A percentile compares a stretch with the other conserved stretches of the same genome.
Evolutionary conservation across 257 asterid species (phyloP).

Genomic region (Rehmannia glutinosa): DNA sequence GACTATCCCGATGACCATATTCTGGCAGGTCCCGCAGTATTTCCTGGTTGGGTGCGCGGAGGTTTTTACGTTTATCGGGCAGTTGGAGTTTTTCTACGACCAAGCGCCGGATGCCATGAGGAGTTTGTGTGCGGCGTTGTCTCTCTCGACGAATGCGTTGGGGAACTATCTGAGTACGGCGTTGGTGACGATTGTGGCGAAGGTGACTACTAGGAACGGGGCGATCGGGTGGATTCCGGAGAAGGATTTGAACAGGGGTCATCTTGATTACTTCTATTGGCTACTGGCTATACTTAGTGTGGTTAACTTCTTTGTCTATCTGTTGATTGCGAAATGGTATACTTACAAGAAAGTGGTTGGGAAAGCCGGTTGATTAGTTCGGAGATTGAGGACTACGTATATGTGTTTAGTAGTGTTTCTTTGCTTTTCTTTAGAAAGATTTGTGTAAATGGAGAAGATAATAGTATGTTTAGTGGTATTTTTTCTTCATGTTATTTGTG

Average conservation of each 20-base stretch:
- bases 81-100: constrained; percentile 54
- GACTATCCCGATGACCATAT: constrained; percentile 38
- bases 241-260: constrained; percentile 44
- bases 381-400: not conserved
- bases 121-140: constrained; percentile 47
- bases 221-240: constrained; percentile 53
- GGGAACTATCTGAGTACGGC: constrained; percentile 43
- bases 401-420: not conserved
- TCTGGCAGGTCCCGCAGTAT: constrained; percentile 65
- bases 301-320: constrained; percentile 36
- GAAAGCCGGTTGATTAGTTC: not conserved
- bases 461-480: too few species aligned
- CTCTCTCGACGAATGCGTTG: constrained; percentile 39
- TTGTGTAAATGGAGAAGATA: not conserved
- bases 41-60: constrained; percentile 55
- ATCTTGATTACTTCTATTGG: constrained; percentile 51
- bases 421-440: not conserved
- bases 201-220: constrained; percentile 30
- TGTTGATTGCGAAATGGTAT: constrained; percentile 33
- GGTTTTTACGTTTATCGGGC: constrained; percentile 52
- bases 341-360: constrained; percentile 38
- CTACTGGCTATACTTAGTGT: constrained; percentile 42
- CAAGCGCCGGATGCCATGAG: constrained; percentile 65
- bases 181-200: constrained; percentile 34
- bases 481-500: too few species aligned